phyloP scores from a whole-genome alignment of 163 green algal species.

The Scenedesmus sp. region DNA sequence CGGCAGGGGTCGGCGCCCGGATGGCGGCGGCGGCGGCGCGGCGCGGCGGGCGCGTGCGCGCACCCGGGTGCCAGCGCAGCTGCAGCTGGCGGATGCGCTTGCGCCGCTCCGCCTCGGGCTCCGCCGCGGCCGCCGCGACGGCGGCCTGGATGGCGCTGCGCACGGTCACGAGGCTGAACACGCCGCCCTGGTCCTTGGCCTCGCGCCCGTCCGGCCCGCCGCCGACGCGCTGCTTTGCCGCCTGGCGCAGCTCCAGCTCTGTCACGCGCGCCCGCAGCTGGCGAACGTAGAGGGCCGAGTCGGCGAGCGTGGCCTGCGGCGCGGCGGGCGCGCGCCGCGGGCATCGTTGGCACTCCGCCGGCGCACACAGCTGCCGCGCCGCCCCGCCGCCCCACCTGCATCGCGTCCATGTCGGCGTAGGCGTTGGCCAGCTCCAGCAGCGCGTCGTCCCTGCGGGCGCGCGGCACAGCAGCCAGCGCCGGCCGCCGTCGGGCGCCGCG shows the following conservation, averaged over 20 bases:
- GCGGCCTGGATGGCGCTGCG: slow-evolving; percentile 50
- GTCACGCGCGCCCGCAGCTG: slow-evolving; percentile 56
- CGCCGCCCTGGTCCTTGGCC: slow-evolving; percentile 41
- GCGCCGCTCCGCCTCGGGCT: slow-evolving; percentile 51
- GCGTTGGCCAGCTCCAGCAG: slow-evolving; percentile 57
- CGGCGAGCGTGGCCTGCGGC: slow-evolving; percentile 56
- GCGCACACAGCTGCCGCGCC: background rate
- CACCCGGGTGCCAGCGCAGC: slow-evolving; percentile 58
- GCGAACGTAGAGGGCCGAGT: slow-evolving; percentile 62
- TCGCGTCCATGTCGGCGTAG: slow-evolving; percentile 62
- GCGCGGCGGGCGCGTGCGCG: background rate
- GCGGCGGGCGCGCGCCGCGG: no score
- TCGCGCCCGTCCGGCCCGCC: background rate
- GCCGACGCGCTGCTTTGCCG: slow-evolving; percentile 24
- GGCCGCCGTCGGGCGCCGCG: background rate
- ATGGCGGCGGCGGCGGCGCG: background rate
- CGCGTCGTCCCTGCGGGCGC: slow-evolving; percentile 51
- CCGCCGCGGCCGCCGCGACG: slow-evolving; percentile 52
- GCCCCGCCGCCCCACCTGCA: slow-evolving; percentile 53
- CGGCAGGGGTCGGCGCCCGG: no score
- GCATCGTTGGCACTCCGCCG: background rate
- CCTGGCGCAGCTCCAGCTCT: slow-evolving; percentile 61
- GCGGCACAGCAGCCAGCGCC: background rate
- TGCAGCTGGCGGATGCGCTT: slow-evolving; percentile 58
- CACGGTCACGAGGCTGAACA: slow-evolving; percentile 56